A percentile compares a stretch with the other conserved stretches of the same genome.
These are phyloP conservation scores for Trametes cubensis DNA, from an alignment of 768 basidiomycete genomes.

Conservation along the genomic window DNA sequence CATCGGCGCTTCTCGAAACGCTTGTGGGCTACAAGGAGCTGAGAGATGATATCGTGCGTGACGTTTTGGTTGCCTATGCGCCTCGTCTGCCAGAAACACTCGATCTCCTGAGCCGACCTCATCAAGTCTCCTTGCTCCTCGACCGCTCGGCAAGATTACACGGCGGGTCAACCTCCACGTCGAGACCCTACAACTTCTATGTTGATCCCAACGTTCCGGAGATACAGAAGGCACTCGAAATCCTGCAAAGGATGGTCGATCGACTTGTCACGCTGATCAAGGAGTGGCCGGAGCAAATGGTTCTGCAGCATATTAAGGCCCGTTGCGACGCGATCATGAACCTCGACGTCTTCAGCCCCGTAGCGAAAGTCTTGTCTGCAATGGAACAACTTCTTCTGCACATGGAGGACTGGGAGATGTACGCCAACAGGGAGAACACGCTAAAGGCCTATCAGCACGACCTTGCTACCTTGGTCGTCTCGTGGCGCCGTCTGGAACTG, in stretches of 20 bases:
- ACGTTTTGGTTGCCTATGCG: conserved; percentile 18
- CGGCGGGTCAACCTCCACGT: conserved; percentile 23
- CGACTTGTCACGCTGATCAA: conserved; percentile 60
- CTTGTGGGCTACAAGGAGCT: conserved; percentile 18
- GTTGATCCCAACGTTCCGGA: conserved; percentile 74
- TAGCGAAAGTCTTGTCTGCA: conserved; percentile 81
- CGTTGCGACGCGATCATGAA: conserved; percentile 69
- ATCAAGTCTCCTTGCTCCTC: conserved; percentile 51
- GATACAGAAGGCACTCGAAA: conserved; percentile 56
- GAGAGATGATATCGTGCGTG: conserved; percentile 7
- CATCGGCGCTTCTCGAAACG: conserved; percentile 37
- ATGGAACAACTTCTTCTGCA: conserved; percentile 85
- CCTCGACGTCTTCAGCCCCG: conserved; percentile 64
- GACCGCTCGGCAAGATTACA: conserved; percentile 40
- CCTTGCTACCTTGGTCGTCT: conserved; percentile 74
- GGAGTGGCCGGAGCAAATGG: conserved; percentile 98
- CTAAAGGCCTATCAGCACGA: conserved; percentile 67
- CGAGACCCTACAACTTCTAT: conserved; percentile 72
- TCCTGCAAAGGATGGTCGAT: conserved; percentile 52
- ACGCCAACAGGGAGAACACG: conserved; percentile 88
- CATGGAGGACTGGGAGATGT: conserved; percentile 95
- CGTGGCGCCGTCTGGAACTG: conserved; percentile 90
- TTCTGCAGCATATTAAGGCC: conserved; percentile 79
- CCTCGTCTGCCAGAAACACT: conserved; percentile 33
- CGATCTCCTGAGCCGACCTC: conserved; percentile 53